Evolutionary conservation across 2,329 filamentous ascomycete species (phyloP), one percentile per base, ranked within the genome.

Genomic region (Trichoderma harzianum): DNA sequence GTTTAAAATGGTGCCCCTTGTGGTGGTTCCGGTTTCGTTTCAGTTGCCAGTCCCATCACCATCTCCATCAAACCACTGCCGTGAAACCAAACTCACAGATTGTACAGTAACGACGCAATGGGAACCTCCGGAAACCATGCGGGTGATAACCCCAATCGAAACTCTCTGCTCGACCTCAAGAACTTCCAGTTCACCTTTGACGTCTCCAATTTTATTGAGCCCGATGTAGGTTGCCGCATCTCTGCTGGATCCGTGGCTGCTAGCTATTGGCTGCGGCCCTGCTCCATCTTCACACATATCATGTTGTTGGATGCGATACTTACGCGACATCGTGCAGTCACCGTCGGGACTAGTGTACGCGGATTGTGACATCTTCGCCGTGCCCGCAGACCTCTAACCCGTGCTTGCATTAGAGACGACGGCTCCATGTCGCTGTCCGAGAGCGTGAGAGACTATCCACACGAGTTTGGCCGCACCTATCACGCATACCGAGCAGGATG

Each of bases 371-470:
- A 30, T 26, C 28, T 7, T 24, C 11, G 14, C 16, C 28, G 39
- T 16, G 21, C 36, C 32, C 11, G n/a, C 43, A 32, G 57, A 24
- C 10, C 21, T 62, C 66, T 69, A 51, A 61, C 55, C 10, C 21
- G 34, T 12, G 26, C 26, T n/a, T 16, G 28, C 55, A 43, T 34
- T 53, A 53, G 47, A 24, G 47, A 53, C 21, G 57, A 61, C 66
- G 66, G 61, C 39, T 32, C 57, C 7, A 24, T 43, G 58, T 83
- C 83, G 14, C 73, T 84, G 61, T 79, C 82, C 14, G 82, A 84
- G 51, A 83, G 82, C 73, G 80, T 84, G 16, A 78, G 78, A 72
- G 78, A 80, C 70, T 84, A 82, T 39, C 82, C 83, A 1, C 79
- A 82, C 67, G 81, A 84, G 73, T 84, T 84, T 72, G 72, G 72